Conservation (phyloP, 768 basidiomycete species). For the Melanogaster broomeanus region DNA sequence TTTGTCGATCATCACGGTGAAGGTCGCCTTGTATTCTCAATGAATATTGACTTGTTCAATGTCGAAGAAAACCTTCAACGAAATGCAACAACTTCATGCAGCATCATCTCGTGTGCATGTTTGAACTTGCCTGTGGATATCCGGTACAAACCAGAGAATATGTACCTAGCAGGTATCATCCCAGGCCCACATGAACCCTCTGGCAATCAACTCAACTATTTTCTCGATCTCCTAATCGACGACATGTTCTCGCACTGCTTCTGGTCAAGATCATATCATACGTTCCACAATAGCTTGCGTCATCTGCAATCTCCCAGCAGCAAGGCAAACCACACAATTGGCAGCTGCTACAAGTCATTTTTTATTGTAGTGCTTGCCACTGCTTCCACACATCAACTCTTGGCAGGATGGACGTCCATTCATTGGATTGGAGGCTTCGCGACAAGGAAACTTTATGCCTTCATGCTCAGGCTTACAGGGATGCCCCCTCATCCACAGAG, state of each 20-base stretch:
- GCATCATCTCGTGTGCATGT: slow-evolving; percentile 34
- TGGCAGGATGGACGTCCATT: background rate
- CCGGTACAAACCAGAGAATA: slow-evolving; percentile 34
- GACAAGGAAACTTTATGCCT: background rate
- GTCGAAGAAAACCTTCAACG: slow-evolving; percentile 25
- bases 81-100: slow-evolving; percentile 29
- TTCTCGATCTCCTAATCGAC: slow-evolving; percentile 31
- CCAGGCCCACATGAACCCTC: slow-evolving; percentile 31
- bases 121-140: slow-evolving; percentile 35
- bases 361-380: slow-evolving; percentile 35
- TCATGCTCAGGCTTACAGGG: background rate
- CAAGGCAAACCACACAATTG: slow-evolving; percentile 28
- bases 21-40: slow-evolving; percentile 21
- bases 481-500: background rate
- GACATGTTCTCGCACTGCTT: slow-evolving; percentile 23
- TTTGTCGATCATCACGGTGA: slow-evolving; percentile 18
- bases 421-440: background rate
- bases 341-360: slow-evolving; percentile 22
- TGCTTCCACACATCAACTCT: slow-evolving; percentile 9
- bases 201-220: slow-evolving; percentile 31
- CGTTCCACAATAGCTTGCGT: slow-evolving; percentile 16
- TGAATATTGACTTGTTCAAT: slow-evolving; percentile 39
- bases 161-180: slow-evolving; percentile 33
- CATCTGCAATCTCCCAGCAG: slow-evolving; percentile 33
- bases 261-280: background rate